These are phyloP conservation scores for Pythium diclinum DNA, from an alignment of 352 stramenopile genomes.

Conservation along the genomic window DNA sequence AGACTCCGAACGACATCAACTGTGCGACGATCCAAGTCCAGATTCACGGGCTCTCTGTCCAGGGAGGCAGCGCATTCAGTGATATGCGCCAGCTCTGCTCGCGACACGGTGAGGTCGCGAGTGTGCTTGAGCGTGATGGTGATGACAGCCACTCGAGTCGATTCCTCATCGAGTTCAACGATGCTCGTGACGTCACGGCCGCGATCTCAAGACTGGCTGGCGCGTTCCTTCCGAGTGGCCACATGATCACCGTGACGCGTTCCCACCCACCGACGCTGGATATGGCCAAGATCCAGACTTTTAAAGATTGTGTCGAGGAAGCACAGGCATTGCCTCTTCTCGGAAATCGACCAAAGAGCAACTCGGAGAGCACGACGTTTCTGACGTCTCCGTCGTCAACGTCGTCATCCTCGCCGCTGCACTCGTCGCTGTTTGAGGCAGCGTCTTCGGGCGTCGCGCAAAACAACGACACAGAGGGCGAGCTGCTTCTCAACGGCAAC, in stretches of 20 bases:
- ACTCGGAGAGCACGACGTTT: slow-evolving; percentile 59
- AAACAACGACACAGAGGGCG: slow-evolving; percentile 2
- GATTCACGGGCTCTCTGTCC: slow-evolving; percentile 29
- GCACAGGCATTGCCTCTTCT: background rate
- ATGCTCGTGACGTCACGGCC: slow-evolving; percentile 44
- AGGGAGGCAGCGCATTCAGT: slow-evolving; percentile 11
- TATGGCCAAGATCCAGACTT: slow-evolving; percentile 56
- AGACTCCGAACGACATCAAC: slow-evolving; percentile 60
- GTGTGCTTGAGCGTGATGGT: slow-evolving; percentile 44
- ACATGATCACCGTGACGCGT: slow-evolving; percentile 41
- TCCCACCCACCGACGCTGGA: slow-evolving; percentile 57
- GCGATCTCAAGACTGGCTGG: slow-evolving; percentile 42
- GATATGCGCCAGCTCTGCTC: slow-evolving; percentile 68
- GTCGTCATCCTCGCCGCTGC: slow-evolving; percentile 62
- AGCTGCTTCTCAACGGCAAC: slow-evolving; percentile 2
- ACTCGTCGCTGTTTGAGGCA: slow-evolving; percentile 52
- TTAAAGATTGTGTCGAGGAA: slow-evolving; percentile 47
- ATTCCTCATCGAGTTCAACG: slow-evolving; percentile 78
- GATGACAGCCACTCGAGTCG: slow-evolving; percentile 37
- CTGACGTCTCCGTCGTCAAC: slow-evolving; percentile 62
- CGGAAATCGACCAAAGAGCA: slow-evolving; percentile 47
- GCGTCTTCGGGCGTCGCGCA: slow-evolving; percentile 6
- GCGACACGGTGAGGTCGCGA: slow-evolving; percentile 69
- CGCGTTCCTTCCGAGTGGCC: slow-evolving; percentile 33
- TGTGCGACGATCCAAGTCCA: slow-evolving; percentile 55